A percentile compares a stretch with the other conserved stretches of the same genome.
Evolutionary conservation across 2,329 filamentous ascomycete genomes (phyloP).

Genomic region (Aspergillus nomiae): DNA sequence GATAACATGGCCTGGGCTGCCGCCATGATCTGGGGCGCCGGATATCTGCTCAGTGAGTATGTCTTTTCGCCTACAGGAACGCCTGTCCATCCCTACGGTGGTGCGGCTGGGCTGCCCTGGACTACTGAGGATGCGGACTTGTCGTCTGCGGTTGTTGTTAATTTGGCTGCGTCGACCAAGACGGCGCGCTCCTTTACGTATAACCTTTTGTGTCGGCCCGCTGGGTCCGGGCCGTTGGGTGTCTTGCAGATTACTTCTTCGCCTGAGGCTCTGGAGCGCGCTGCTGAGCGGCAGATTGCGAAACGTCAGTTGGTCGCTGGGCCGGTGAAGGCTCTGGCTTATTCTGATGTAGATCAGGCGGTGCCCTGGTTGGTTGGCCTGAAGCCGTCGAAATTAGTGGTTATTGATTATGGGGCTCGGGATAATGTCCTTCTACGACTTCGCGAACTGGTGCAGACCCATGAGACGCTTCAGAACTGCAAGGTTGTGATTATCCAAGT

Average conservation of each 20-base stretch:
- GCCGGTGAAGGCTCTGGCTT: background rate
- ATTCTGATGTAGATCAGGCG: conserved; percentile 6
- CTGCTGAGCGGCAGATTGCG: background rate
- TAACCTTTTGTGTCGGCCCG: conserved; percentile 2
- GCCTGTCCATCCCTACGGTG: conserved; percentile 14
- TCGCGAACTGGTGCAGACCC: background rate
- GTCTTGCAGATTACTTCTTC: conserved; percentile 13
- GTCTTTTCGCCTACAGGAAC: conserved; percentile 25
- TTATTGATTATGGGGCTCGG: conserved; percentile 13
- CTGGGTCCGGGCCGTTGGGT: conserved; percentile 9
- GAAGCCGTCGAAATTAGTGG: conserved; percentile 10
- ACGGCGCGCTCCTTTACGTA: conserved; percentile 24
- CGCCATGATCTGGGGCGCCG: conserved; percentile 28
- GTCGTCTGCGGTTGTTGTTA: conserved; percentile 35
- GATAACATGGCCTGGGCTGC: conserved; percentile 22
- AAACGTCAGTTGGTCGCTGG: background rate
- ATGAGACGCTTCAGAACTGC: background rate
- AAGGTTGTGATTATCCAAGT: conserved; percentile 1
- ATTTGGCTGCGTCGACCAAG: conserved; percentile 31
- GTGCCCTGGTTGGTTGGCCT: conserved; percentile 8
- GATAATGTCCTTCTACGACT: background rate
- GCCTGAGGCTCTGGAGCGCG: conserved; percentile 7
- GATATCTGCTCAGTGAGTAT: conserved; percentile 35
- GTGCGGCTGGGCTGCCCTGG: conserved; percentile 29
- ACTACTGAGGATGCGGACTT: conserved; percentile 34